Conservation (phyloP, 148 eudicot genomes). For the Amaranthus cruentus region DNA sequence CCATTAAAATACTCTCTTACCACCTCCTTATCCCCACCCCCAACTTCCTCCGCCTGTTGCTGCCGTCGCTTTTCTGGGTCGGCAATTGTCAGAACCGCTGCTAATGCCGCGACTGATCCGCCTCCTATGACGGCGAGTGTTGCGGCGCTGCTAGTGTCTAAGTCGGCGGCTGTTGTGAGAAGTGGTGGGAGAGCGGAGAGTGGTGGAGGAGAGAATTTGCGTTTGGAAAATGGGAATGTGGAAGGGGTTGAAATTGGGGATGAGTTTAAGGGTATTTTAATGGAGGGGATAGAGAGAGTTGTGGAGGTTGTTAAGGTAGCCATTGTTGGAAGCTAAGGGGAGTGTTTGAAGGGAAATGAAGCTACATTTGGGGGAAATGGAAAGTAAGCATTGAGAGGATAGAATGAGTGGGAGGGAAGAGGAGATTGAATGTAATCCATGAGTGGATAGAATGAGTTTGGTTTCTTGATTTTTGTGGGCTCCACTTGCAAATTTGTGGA, state of each 20-base stretch:
- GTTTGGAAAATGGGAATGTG: slow-evolving; percentile 12
- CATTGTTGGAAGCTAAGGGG: background rate
- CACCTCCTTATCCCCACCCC: slow-evolving; percentile 96
- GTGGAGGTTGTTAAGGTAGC: background rate
- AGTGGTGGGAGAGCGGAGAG: slow-evolving; percentile 48
- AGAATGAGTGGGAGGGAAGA: background rate
- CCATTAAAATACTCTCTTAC: slow-evolving; percentile 83
- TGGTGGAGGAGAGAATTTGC: background rate
- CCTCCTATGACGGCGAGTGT: slow-evolving; percentile 67
- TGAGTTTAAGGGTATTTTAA: background rate
- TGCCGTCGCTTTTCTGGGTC: slow-evolving; percentile 89
- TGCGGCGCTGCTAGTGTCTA: slow-evolving; percentile 34
- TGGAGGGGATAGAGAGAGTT: slow-evolving; percentile 10
- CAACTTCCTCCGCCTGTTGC: slow-evolving; percentile 84
- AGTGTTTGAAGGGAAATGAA: background rate
- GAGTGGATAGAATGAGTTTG: background rate
- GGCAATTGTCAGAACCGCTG: slow-evolving; percentile 58
- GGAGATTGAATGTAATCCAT: background rate
- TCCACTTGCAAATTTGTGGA: background rate
- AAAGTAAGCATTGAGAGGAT: background rate
- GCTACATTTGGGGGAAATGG: background rate
- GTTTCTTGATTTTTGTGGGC: slow-evolving; percentile 2
- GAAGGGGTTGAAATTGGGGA: slow-evolving; percentile 3
- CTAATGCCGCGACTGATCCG: slow-evolving; percentile 58
- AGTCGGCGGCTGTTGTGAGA: slow-evolving; percentile 31